phyloP scores from a whole-genome alignment of 306 rosid genomes.

The Malus orientalis region DNA sequence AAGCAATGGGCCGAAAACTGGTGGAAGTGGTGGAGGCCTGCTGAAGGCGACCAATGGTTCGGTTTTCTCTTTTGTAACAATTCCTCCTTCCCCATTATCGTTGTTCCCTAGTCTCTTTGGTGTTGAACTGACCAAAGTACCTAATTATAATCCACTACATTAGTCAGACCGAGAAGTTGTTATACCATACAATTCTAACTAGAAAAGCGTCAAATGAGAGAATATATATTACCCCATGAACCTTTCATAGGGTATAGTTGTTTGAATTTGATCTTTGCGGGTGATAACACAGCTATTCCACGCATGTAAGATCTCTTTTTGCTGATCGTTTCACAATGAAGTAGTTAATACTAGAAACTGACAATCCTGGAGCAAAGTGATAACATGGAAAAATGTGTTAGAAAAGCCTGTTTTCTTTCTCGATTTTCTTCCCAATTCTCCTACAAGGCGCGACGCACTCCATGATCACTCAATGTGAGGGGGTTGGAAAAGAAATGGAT shows the following conservation, averaged over 20 bases:
- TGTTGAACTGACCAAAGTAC: conserved; percentile 28
- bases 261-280: conserved; percentile 32
- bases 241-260: conserved; percentile 28
- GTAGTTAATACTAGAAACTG: neutral
- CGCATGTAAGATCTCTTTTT: conserved; percentile 24
- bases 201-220: neutral
- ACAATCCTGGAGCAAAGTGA: neutral
- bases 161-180: neutral
- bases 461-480: no score
- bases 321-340: neutral
- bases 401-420: neutral
- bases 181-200: neutral
- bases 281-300: conserved; percentile 16
- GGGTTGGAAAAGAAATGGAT: no score
- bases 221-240: conserved; percentile 35
- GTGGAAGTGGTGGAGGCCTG: conserved; percentile 67
- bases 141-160: conserved; percentile 19
- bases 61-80: conserved; percentile 32
- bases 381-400: neutral
- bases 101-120: conserved; percentile 35
- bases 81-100: conserved; percentile 23
- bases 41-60: conserved; percentile 48
- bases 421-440: no score
- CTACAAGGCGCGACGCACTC: no score
- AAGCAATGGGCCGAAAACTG: conserved; percentile 53